Evolutionary conservation across 1,284 basidiomycete genomes (phyloP).

Genomic region (Ceratobasidium sp.): DNA sequence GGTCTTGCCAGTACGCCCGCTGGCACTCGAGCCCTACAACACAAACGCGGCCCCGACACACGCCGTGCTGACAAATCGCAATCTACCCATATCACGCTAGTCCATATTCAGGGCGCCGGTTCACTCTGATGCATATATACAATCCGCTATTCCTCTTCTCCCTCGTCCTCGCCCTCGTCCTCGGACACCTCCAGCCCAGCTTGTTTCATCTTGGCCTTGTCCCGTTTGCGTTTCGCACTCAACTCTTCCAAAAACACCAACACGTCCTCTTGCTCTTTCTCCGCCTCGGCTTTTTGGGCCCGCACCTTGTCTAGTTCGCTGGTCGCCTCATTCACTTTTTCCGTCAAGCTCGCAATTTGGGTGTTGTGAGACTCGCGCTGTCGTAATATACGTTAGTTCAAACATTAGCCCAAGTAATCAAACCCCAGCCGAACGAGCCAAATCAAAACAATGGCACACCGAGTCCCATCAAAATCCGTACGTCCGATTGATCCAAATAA

Average conservation of each 20-base stretch:
- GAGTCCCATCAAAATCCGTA: too few species aligned
- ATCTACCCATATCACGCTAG: conserved; percentile 1
- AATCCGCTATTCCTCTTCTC: too few species aligned
- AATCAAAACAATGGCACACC: too few species aligned
- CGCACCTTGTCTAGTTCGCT: conserved; percentile 63
- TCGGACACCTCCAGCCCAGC: conserved; percentile 88
- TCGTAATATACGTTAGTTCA: not conserved
- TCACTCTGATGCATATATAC: too few species aligned
- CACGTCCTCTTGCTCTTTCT: conserved; percentile 95
- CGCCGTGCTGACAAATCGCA: conserved; percentile 13
- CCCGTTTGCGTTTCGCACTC: conserved; percentile 79
- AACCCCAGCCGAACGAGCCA: not conserved
- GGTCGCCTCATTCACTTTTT: conserved; percentile 63
- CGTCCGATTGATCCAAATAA: not conserved
- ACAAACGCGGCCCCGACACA: too few species aligned
- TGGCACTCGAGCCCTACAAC: not conserved
- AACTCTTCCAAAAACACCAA: conserved; percentile 94
- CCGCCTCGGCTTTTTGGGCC: conserved; percentile 75
- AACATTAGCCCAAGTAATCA: not conserved
- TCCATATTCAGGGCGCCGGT: not conserved
- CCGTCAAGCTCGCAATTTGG: conserved; percentile 55
- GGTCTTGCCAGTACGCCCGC: not conserved
- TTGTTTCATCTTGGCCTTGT: conserved; percentile 78
- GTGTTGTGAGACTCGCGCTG: conserved; percentile 42
- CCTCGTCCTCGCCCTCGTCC: conserved; percentile 82